Conservation (phyloP, 164 flowering plant genomes). For the Liquidambar formosana region DNA sequence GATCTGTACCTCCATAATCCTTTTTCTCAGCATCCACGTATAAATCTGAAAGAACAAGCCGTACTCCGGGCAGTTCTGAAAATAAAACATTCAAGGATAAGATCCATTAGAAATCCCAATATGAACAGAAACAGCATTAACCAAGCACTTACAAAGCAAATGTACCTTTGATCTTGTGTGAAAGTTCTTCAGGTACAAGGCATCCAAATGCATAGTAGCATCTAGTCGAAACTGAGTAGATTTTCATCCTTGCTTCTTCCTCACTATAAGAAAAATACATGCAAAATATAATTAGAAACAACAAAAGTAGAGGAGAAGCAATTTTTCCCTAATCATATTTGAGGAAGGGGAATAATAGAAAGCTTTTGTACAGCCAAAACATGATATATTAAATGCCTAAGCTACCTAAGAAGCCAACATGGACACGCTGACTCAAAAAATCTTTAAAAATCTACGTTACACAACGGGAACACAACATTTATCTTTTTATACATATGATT, state of each 20-base stretch:
- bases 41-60: constrained; percentile 94
- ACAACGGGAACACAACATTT: no score
- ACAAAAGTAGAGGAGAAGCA: no score
- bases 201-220: constrained; percentile 80
- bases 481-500: no score
- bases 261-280: constrained; percentile 41
- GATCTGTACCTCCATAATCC: constrained; percentile 80
- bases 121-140: background rate
- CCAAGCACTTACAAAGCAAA: background rate
- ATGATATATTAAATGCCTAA: no score
- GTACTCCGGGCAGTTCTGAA: constrained; percentile 67
- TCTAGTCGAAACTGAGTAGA: constrained; percentile 78
- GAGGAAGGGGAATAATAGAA: no score
- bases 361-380: no score
- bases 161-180: constrained; percentile 70
- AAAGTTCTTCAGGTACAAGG: constrained; percentile 66
- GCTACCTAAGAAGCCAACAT: no score
- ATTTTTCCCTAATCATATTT: no score
- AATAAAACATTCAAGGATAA: background rate
- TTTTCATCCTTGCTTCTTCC: constrained; percentile 83
- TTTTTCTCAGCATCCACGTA: constrained; percentile 84
- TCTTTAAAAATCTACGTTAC: no score
- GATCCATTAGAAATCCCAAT: background rate
- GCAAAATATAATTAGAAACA: no score
- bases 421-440: no score